Conservation (phyloP, 345 rosid species). For the Triadica sebifera region DNA sequence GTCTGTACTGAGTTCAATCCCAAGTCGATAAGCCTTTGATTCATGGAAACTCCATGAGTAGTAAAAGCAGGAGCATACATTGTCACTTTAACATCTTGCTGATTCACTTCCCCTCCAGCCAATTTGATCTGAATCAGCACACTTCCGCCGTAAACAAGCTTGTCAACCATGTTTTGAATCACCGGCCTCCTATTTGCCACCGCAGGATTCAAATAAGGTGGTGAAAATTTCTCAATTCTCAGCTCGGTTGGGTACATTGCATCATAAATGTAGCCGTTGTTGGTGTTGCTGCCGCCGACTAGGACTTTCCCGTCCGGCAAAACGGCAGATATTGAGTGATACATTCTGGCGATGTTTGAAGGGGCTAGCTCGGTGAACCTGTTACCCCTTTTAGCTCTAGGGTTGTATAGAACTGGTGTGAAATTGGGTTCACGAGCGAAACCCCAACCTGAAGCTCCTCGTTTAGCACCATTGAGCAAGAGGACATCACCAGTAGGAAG, state of each 20-base stretch:
- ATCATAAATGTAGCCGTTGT: conserved; percentile 47
- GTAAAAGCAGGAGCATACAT: conserved; percentile 63
- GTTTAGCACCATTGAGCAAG: conserved; percentile 67
- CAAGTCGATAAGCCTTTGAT: conserved; percentile 46
- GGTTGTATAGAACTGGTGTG: conserved; percentile 49
- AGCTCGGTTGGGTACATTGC: conserved; percentile 65
- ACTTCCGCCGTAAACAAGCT: conserved; percentile 29
- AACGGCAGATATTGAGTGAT: conserved; percentile 51
- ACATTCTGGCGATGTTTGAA: conserved; percentile 55
- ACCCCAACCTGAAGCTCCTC: conserved; percentile 68
- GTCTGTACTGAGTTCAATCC: conserved; percentile 21
- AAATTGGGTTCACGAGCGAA: conserved; percentile 63
- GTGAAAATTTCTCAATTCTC: conserved; percentile 66
- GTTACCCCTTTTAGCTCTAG: conserved; percentile 17
- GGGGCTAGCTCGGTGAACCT: conserved; percentile 43
- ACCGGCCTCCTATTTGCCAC: conserved; percentile 29
- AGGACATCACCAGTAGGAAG: conserved; percentile 75
- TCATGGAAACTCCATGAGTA: conserved; percentile 67
- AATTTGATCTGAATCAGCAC: conserved; percentile 28
- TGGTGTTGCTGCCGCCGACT: conserved; percentile 65
- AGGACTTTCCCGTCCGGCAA: conserved; percentile 63
- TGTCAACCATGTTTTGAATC: conserved; percentile 17
- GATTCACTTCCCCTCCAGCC: neutral
- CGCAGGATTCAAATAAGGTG: conserved; percentile 56
- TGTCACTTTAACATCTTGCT: conserved; percentile 32